phyloP scores from a whole-genome alignment of 768 basidiomycete species.

The Psilocybe sp. region DNA sequence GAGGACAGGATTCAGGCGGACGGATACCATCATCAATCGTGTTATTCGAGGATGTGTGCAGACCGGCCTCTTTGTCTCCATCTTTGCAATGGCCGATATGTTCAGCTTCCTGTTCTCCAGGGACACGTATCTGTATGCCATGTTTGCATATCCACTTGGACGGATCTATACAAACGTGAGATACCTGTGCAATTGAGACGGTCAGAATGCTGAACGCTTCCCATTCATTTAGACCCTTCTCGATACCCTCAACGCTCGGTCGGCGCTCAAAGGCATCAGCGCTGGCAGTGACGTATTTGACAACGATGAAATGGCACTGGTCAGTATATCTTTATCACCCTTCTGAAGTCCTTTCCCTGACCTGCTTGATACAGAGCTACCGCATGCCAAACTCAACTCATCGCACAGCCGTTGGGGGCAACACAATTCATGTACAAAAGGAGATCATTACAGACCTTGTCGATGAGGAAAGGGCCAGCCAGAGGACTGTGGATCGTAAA shows the following conservation, averaged over 20 bases:
- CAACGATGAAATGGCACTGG: too few species aligned
- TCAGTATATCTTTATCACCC: too few species aligned
- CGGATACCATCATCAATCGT: conserved; percentile 50
- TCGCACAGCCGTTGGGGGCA: too few species aligned
- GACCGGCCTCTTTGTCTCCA: conserved; percentile 51
- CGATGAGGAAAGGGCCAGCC: too few species aligned
- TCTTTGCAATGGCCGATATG: conserved; percentile 50
- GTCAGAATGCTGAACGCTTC: conserved; percentile 16
- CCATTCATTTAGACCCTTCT: conserved; percentile 34
- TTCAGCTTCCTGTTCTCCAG: conserved; percentile 35
- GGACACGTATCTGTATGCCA: conserved; percentile 30
- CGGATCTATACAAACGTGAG: conserved; percentile 49
- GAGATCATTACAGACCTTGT: too few species aligned
- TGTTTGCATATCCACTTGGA: conserved; percentile 35
- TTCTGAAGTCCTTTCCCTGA: too few species aligned
- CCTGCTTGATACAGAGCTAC: too few species aligned
- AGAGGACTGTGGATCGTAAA: too few species aligned
- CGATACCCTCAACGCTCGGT: conserved; percentile 41
- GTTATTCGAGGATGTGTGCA: conserved; percentile 54
- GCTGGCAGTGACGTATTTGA: conserved; percentile 17
- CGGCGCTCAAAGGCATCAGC: conserved; percentile 24
- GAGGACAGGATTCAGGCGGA: conserved; percentile 49
- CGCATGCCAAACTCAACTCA: too few species aligned
- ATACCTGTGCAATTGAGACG: conserved; percentile 24
- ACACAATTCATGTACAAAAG: too few species aligned